Evolutionary conservation across 345 rosid genomes (phyloP), one percentile per base, ranked within the genome.

Genomic region (Corchorus olitorius): DNA sequence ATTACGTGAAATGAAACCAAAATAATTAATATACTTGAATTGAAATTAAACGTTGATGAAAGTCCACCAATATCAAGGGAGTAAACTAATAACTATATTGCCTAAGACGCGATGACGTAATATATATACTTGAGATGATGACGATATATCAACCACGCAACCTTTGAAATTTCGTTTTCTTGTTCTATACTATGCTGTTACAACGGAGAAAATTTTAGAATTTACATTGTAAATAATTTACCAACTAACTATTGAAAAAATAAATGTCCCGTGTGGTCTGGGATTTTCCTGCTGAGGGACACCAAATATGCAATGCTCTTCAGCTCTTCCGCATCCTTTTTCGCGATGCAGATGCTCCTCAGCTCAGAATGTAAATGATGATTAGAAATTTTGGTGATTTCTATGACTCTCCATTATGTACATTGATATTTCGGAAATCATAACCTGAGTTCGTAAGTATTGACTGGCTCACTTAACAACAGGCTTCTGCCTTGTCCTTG

Each of bases 401-500:
- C 10, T 11, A 48, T 6, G 39, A 7, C 48, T 52, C 39, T 67
- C 50, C 50, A 41, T 5, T 45, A 41, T 59, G 49, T 61, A 76
- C 77, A 75, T 58, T 61, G 27, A 35, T 48, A 62, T 6, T 37
- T 58, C 34, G 4, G 67, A 60, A 65, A 53, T 43, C 72, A 63
- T 43, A 27, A 46, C 17, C 54, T 20, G 20, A 16, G 54, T 76
- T 22, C 20, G 11, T 20, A n/a, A 46, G 9, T 45, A 49, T 52
- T 20, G 0, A 3, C 39, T 10, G 4, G 66, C 61, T 78, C 81
- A 86, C 75, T 75, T 84, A 68, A 88, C 79, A 73, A 81, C 80
- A 39, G 97, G 98, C 79, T 87, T 91, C 71, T 83, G 89, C 50
- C 86, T 80, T 7, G 87, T 84, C 83, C 84, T 87, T 35, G 77